A percentile compares a stretch with the other conserved stretches of the same genome.
Evolutionary conservation across 1,284 basidiomycete species (phyloP).

Genomic region (Rhodotorula glutinis): DNA sequence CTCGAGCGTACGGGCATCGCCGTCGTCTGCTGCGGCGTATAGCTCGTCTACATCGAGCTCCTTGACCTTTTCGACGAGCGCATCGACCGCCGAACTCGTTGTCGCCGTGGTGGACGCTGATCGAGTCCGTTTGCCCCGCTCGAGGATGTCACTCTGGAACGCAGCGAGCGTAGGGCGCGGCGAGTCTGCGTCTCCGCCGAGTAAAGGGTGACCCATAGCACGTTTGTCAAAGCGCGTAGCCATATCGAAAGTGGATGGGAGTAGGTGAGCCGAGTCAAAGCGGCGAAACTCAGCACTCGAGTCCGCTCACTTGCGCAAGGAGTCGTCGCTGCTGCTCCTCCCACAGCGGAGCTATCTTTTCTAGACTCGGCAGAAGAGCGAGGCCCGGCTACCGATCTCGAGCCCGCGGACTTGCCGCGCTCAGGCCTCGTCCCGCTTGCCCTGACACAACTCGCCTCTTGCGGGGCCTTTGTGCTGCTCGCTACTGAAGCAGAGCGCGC

Average conservation of each 20-base stretch:
- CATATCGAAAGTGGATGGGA: not conserved
- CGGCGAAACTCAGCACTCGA: too few relatives aligned
- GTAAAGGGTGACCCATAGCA: constrained; percentile 6
- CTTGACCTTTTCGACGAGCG: constrained; percentile 6
- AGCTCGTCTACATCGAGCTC: constrained; percentile 4
- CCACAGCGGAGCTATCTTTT: too few relatives aligned
- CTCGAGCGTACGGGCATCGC: constrained; percentile 2
- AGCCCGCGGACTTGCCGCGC: too few relatives aligned
- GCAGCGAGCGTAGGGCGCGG: constrained; percentile 21
- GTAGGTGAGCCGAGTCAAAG: too few relatives aligned
- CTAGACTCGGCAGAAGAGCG: too few relatives aligned
- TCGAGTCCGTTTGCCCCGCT: not conserved
- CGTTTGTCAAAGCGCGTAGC: constrained; percentile 13
- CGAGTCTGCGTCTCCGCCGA: not conserved
- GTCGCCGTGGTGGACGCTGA: not conserved
- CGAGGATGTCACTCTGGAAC: constrained; percentile 26
- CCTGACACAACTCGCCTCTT: too few relatives aligned
- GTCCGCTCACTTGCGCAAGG: too few relatives aligned
- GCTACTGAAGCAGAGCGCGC: too few relatives aligned
- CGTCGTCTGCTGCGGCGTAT: not conserved
- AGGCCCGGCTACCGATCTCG: too few relatives aligned
- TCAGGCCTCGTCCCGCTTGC: too few relatives aligned
- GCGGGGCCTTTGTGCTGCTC: too few relatives aligned
- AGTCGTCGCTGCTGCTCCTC: too few relatives aligned
- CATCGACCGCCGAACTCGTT: not conserved